A percentile compares a stretch with the other conserved stretches of the same genome.
These are phyloP conservation scores for Ambrosiella beaveri DNA, from an alignment of 2,329 filamentous ascomycete species.

Conservation along the genomic window DNA sequence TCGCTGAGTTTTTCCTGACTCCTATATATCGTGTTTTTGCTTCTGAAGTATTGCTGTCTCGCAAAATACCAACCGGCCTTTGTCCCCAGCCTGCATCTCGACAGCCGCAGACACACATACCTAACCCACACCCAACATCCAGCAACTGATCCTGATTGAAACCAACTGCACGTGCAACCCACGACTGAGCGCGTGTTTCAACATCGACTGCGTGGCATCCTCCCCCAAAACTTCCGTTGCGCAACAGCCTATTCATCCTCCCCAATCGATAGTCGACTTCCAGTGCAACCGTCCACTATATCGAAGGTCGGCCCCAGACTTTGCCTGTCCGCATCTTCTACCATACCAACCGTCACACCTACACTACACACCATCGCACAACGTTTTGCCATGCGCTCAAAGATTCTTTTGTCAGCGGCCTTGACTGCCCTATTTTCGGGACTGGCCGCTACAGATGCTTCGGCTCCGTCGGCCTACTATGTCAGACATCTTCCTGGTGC, in stretches of 20 bases:
- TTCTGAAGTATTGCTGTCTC: too few relatives aligned
- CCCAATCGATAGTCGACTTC: background rate
- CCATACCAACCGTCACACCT: background rate
- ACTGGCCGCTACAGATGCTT: conserved; percentile 18
- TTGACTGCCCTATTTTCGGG: conserved; percentile 14
- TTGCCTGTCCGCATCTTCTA: too few relatives aligned
- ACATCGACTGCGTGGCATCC: background rate
- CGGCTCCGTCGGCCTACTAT: conserved; percentile 47
- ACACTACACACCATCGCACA: background rate
- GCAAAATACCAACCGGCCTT: too few relatives aligned
- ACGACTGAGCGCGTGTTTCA: conserved; percentile 1
- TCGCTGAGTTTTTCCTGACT: too few relatives aligned
- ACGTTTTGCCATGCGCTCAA: conserved; percentile 15
- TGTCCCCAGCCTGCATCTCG: too few relatives aligned
- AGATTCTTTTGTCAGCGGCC: conserved; percentile 3
- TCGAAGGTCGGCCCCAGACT: too few relatives aligned
- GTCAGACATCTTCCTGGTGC: conserved; percentile 71
- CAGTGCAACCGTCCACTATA: too few relatives aligned
- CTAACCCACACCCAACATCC: too few relatives aligned
- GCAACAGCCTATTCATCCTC: background rate
- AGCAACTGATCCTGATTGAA: background rate
- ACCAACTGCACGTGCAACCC: background rate
- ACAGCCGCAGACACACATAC: too few relatives aligned
- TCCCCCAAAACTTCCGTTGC: background rate
- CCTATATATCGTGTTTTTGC: too few relatives aligned